Base-by-base conservation (phyloP, 306 rosid genomes). In the Heteromeles arbutifolia region DNA sequence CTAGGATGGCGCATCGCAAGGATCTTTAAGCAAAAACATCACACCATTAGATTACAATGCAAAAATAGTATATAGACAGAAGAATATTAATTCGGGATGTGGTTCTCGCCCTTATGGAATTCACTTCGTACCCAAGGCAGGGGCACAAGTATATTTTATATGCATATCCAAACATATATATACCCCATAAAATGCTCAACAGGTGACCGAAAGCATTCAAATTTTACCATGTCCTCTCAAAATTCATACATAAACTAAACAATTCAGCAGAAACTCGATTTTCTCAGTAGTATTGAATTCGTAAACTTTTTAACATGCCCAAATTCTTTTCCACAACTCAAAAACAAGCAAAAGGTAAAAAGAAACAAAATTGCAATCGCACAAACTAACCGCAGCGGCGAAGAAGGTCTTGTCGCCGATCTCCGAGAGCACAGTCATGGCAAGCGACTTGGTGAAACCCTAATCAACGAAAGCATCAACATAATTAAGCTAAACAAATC, bases 401-500 rank as follows among this genome's bases (percentile, higher is more conserved):
- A 95, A 92, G 78, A 95, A 95, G 8, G 99, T 95, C 83, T 92
- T 92, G 77, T 95, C 99, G 57, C 99, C 99, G 89, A 95, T 90
- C 92, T 95, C 99, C 6, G 99, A 95, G 73, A 95, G 93, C 74
- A 95, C 88, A 65, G 97, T 95, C 92, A 95, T 89, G 69, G 93
- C 97, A 50, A 95, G 89, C 5, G 99, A 92, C 92, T 95, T 95
- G 26, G 93, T 83, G 73, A 95, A 90, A 80, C 99, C 99, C 99
- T 95, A 72, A 72, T 26, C 1, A 44, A 62, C 63, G 12, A 6
- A 69, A 5, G 31, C 19, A 22, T 0, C 41, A 43, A 29, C 14
- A 45, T 0, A 63, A 32, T 50, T 4, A 4, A 56, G 21, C 7
- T 8, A 63, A 68, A 4, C 41, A 70, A 54, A 22, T 34, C n/a